Evolutionary conservation across 805 yeast genomes (phyloP).

Genomic region (Kodamaea leandrae): DNA sequence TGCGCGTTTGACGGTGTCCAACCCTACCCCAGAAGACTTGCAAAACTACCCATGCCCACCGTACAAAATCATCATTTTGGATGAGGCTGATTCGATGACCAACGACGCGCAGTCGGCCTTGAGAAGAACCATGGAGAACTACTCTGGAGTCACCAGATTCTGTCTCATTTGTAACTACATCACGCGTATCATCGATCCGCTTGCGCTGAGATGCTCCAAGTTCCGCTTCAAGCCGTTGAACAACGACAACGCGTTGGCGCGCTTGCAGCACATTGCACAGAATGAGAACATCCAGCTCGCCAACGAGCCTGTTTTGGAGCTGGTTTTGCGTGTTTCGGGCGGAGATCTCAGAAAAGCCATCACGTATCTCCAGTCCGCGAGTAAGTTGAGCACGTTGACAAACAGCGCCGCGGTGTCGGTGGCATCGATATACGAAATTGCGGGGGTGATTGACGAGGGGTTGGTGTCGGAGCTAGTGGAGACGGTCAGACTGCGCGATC

Average conservation of each 20-base stretch:
- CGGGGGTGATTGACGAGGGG: constrained; percentile 66
- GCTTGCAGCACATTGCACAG: constrained; percentile 62
- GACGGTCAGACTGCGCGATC: constrained; percentile 25
- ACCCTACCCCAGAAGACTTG: constrained; percentile 67
- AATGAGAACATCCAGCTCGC: constrained; percentile 28
- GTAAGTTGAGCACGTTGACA: constrained; percentile 45
- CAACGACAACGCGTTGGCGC: constrained; percentile 60
- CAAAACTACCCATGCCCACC: constrained; percentile 93
- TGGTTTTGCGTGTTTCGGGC: constrained; percentile 66
- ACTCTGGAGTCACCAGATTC: constrained; percentile 83
- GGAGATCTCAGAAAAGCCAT: constrained; percentile 96
- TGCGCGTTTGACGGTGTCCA: constrained; percentile 81
- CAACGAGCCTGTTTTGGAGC: constrained; percentile 48
- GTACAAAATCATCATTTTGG: constrained; percentile 85
- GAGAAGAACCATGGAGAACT: constrained; percentile 91
- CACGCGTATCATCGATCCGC: constrained; percentile 93
- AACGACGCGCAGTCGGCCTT: constrained; percentile 94
- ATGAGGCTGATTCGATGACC: constrained; percentile 98
- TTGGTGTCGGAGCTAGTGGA: constrained; percentile 42
- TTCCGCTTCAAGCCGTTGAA: constrained; percentile 84
- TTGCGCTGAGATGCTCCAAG: constrained; percentile 95
- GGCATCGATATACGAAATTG: constrained; percentile 59
- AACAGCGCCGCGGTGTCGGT: constrained; percentile 37
- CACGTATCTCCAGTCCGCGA: constrained; percentile 82
- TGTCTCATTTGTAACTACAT: constrained; percentile 95